phyloP scores from a whole-genome alignment of 192 early-diverging fungal genomes.

The Kappamyces sp. region DNA sequence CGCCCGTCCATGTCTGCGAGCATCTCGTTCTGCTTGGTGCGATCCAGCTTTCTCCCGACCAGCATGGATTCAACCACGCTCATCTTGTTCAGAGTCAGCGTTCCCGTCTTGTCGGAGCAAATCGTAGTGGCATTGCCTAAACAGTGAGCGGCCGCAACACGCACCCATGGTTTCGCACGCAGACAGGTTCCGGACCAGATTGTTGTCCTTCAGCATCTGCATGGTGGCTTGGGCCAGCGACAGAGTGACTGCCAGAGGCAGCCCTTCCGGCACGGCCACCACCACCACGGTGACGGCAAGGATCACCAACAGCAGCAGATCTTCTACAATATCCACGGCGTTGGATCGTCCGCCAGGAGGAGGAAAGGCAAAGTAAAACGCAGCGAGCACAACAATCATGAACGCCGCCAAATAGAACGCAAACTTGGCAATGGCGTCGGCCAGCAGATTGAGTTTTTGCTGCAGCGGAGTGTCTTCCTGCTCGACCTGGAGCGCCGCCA shows the following conservation, averaged over 20 bases:
- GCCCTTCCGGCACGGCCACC: slow-evolving; percentile 96
- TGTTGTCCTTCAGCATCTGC: slow-evolving; percentile 95
- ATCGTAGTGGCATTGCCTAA: slow-evolving; percentile 84
- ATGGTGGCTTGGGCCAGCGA: slow-evolving; percentile 91
- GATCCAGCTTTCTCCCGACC: slow-evolving; percentile 49
- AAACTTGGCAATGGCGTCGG: slow-evolving; percentile 89
- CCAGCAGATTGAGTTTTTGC: slow-evolving; percentile 78
- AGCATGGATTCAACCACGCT: slow-evolving; percentile 86
- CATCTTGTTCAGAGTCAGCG: slow-evolving; percentile 96
- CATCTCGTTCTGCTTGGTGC: slow-evolving; percentile 9
- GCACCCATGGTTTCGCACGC: slow-evolving; percentile 95
- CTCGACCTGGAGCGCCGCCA: slow-evolving; percentile 84
- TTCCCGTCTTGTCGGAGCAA: slow-evolving; percentile 99
- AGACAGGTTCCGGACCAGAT: slow-evolving; percentile 89
- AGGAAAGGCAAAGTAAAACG: slow-evolving; percentile 61
- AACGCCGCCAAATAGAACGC: slow-evolving; percentile 76
- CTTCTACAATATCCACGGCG: slow-evolving; percentile 5
- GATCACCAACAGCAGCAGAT: slow-evolving; percentile 64
- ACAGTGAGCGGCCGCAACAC: not conserved
- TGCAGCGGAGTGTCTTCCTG: slow-evolving; percentile 88
- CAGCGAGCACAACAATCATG: slow-evolving; percentile 83
- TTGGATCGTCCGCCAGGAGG: not conserved
- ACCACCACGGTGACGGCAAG: slow-evolving; percentile 91
- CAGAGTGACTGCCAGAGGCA: slow-evolving; percentile 94
- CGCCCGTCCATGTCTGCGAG: not conserved